Evolutionary conservation across 2,329 filamentous ascomycete genomes (phyloP), one percentile per base, ranked within the genome.

Genomic region (Passalora sequoiae): DNA sequence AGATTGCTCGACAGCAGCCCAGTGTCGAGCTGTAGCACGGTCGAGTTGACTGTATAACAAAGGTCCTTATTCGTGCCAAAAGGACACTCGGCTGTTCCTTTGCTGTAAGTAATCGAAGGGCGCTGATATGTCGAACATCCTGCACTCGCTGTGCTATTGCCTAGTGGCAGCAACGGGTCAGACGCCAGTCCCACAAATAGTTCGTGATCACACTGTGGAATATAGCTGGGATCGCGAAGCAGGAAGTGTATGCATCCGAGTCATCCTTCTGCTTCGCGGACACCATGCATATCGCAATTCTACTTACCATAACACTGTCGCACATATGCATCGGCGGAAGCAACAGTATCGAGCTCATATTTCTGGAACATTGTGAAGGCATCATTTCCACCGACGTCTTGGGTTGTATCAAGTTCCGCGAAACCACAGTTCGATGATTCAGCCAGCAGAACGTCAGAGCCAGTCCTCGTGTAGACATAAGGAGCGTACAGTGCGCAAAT

Each of bases 401-500:
- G 19, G 22, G 19, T 21, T 6, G 13, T 21, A 21, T 19, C 19
- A n/a, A 13, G 12, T 13, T 7, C n/a, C 7, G 35, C 17, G 10
- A 17, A 24, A 4, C 35, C 35, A 13, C 35, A 37, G 35, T 20
- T n/a, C 6, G 17, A 12, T 13, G 35, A 37, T n/a, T n/a, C 35
- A n/a, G 35, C 35, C 6, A 37, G 35, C 5, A 37, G 17, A 4
- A 37, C 35, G 15, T 37, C 35, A 13, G 19, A n/a, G 5, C 13
- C 12, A 5, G 35, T 37, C 6, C 35, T 5, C 4, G 35, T 37
- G 35, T 37, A 37, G 17, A 37, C 22, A 13, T 37, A 37, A 10
- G 35, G 35, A n/a, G 35, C 35, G 20, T 37, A 37, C 10, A 37
- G 35, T 24, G 19, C 35, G 35, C 35, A 37, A 21, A 37, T 21